phyloP scores from a whole-genome alignment of 2,329 filamentous ascomycete genomes.

The Botrytis fragariae region DNA sequence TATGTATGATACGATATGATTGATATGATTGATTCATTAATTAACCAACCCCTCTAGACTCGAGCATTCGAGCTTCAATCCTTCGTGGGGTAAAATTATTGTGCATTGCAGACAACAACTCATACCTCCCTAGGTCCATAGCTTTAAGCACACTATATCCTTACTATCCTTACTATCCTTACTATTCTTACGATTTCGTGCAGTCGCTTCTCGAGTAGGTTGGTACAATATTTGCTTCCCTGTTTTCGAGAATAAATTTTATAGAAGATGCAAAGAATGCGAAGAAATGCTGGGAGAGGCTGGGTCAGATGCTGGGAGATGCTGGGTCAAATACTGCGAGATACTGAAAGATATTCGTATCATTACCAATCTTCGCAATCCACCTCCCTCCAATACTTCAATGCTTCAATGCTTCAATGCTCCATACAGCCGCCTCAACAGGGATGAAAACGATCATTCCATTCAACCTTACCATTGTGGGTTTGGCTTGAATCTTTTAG shows the following conservation, averaged over 20 bases:
- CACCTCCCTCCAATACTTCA: neutral
- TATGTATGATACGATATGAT: neutral
- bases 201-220: neutral
- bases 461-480: conserved; percentile 12
- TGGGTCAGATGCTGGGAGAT: neutral
- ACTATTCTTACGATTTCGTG: neutral
- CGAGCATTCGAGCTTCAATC: neutral
- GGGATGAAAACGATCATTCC: neutral
- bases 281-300: neutral
- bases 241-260: neutral
- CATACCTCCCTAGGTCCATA: neutral
- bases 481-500: neutral
- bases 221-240: neutral
- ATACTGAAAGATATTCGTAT: neutral
- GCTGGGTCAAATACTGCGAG: neutral
- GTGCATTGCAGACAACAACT: neutral
- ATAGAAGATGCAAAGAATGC: too few relatives aligned
- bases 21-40: neutral
- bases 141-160: neutral
- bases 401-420: neutral
- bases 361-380: neutral
- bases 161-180: neutral
- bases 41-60: neutral
- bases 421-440: conserved; percentile 10
- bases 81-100: conserved; percentile 9